Percentiles rank a stretch among this genome's conserved stretches.
phyloP scores from a whole-genome alignment of 257 asterid genomes.

The Echites panduratus region DNA sequence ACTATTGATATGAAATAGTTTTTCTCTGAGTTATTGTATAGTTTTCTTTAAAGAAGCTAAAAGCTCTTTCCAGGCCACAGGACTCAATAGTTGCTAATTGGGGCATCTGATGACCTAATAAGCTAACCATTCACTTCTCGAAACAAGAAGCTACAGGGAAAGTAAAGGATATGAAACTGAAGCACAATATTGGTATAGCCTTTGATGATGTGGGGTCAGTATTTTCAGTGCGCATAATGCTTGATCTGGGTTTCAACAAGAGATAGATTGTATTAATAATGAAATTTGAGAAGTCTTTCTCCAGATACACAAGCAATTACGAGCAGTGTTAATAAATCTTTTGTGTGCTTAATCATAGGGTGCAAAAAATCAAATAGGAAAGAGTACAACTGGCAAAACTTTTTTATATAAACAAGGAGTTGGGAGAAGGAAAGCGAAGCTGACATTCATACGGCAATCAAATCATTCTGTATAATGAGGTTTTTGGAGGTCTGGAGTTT shows the following conservation, averaged over 20 bases:
- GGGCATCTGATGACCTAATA: background rate
- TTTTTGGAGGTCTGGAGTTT: background rate
- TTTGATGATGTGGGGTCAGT: too few relatives aligned
- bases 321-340: background rate
- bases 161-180: too few relatives aligned
- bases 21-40: background rate
- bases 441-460: background rate
- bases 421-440: background rate
- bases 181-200: too few relatives aligned
- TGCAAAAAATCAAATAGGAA: background rate
- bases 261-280: too few relatives aligned
- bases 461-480: too few relatives aligned
- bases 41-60: background rate
- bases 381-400: background rate
- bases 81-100: background rate
- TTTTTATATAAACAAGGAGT: background rate
- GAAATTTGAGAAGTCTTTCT: background rate
- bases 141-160: too few relatives aligned
- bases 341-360: background rate
- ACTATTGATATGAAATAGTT: background rate
- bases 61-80: background rate
- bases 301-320: background rate
- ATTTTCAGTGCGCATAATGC: too few relatives aligned
- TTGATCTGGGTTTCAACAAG: too few relatives aligned
- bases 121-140: background rate